Percentiles rank a stretch among this genome's conserved stretches.
phyloP scores from a whole-genome alignment of 2,329 filamentous ascomycete genomes.

The Metarhizium brunneum region DNA sequence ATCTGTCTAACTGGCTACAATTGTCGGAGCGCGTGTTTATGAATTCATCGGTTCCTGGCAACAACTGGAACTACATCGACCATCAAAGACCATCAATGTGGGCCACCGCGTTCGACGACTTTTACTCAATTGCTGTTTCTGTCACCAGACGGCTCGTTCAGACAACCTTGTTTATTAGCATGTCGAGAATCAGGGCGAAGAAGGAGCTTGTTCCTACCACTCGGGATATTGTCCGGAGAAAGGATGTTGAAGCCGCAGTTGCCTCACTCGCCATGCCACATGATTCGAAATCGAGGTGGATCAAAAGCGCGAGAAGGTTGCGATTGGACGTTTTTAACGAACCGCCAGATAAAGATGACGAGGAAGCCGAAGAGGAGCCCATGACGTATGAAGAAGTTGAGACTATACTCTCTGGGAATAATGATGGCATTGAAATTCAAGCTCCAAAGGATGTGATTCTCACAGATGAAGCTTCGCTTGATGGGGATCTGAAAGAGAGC shows the following conservation, averaged over 20 bases:
- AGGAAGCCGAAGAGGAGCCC: slow-evolving; percentile 15
- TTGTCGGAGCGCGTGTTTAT: slow-evolving; percentile 65
- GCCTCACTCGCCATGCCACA: slow-evolving; percentile 34
- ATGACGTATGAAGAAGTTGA: slow-evolving; percentile 38
- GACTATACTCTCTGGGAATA: slow-evolving; percentile 17
- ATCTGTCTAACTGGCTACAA: slow-evolving; percentile 48
- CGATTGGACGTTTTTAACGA: slow-evolving; percentile 37
- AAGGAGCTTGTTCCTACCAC: slow-evolving; percentile 19
- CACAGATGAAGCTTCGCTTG: not conserved
- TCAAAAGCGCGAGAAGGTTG: slow-evolving; percentile 36
- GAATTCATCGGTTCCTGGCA: slow-evolving; percentile 53
- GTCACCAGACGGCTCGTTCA: slow-evolving; percentile 64
- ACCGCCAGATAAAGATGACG: slow-evolving; percentile 13
- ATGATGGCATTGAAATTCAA: not conserved
- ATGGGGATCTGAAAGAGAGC: slow-evolving; percentile 4
- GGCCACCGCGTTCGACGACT: slow-evolving; percentile 66
- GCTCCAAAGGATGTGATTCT: not conserved
- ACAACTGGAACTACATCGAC: slow-evolving; percentile 58
- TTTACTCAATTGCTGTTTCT: slow-evolving; percentile 58
- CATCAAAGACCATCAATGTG: slow-evolving; percentile 61
- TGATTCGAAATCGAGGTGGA: slow-evolving; percentile 31
- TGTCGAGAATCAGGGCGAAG: slow-evolving; percentile 54
- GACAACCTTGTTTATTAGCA: slow-evolving; percentile 59
- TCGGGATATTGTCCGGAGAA: slow-evolving; percentile 24
- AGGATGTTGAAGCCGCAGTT: slow-evolving; percentile 41